A percentile compares a stretch with the other conserved stretches of the same genome.
These are phyloP conservation scores for Umbelopsis isabellina DNA, from an alignment of 192 early-diverging fungal genomes.

Conservation along the genomic window DNA sequence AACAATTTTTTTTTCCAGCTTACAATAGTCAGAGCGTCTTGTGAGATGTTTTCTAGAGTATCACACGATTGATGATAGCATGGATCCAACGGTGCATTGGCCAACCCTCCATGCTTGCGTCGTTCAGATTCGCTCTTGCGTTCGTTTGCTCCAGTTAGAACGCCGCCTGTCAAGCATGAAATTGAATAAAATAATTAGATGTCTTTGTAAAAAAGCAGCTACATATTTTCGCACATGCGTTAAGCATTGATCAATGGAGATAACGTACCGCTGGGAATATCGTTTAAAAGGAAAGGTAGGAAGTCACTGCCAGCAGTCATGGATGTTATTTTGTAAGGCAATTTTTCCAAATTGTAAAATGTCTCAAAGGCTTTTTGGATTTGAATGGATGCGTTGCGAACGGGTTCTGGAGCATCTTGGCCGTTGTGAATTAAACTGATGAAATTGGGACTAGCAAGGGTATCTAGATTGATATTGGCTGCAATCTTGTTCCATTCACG, in stretches of 20 bases:
- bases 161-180: slow-evolving; percentile 48
- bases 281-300: slow-evolving; percentile 66
- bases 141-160: slow-evolving; percentile 65
- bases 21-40: slow-evolving; percentile 48
- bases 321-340: slow-evolving; percentile 54
- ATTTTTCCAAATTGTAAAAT: slow-evolving; percentile 51
- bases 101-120: slow-evolving; percentile 61
- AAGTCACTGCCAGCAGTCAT: slow-evolving; percentile 71
- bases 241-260: background rate
- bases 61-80: slow-evolving; percentile 77
- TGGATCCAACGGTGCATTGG: slow-evolving; percentile 64
- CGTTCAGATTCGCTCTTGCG: slow-evolving; percentile 60
- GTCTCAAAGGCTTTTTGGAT: slow-evolving; percentile 64
- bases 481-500: slow-evolving; percentile 54
- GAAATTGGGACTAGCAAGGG: slow-evolving; percentile 75
- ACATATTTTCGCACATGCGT: too few species aligned
- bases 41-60: slow-evolving; percentile 63
- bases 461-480: slow-evolving; percentile 73
- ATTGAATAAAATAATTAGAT: background rate
- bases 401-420: slow-evolving; percentile 56
- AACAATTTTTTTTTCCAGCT: background rate
- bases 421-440: slow-evolving; percentile 56
- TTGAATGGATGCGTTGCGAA: slow-evolving; percentile 51
- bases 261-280: slow-evolving; percentile 53
- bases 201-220: background rate